Percentiles rank a stretch among this genome's conserved stretches.
These are phyloP conservation scores for Yamadazyma atlantica DNA, from an alignment of 1,139 yeast species.

Conservation along the genomic window DNA sequence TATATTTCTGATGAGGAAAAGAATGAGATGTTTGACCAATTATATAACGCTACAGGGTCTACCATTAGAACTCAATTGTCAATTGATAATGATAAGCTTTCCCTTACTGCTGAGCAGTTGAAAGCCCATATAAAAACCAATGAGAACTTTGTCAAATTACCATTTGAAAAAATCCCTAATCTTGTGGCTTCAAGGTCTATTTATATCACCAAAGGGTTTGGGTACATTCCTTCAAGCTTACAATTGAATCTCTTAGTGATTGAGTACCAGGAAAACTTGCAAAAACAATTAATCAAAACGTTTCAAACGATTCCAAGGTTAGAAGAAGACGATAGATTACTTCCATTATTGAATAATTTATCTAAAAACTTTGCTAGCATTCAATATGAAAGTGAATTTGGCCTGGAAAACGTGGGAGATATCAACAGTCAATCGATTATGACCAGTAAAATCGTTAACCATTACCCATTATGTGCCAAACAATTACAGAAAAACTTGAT, in stretches of 20 bases:
- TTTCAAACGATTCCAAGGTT: constrained; percentile 79
- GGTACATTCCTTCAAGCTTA: constrained; percentile 81
- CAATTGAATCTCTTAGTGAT: constrained; percentile 67
- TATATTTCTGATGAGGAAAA: constrained; percentile 67
- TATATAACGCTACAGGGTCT: constrained; percentile 53
- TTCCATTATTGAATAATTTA: constrained; percentile 79
- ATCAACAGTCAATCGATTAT: constrained; percentile 67
- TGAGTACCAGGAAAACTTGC: constrained; percentile 63
- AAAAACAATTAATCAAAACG: constrained; percentile 58
- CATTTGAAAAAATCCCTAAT: constrained; percentile 82
- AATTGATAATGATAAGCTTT: constrained; percentile 30
- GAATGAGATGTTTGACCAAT: constrained; percentile 42
- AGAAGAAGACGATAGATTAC: constrained; percentile 87
- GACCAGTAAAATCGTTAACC: constrained; percentile 52
- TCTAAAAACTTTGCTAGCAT: constrained; percentile 69
- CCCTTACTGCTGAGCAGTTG: constrained; percentile 42
- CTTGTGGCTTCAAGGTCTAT: constrained; percentile 71
- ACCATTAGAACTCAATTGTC: constrained; percentile 32
- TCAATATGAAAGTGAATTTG: constrained; percentile 44
- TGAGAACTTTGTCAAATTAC: constrained; percentile 75
- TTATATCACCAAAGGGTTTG: constrained; percentile 64
- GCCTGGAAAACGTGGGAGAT: constrained; percentile 39
- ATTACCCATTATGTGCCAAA: constrained; percentile 83
- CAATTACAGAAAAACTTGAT: constrained; percentile 63
- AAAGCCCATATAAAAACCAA: constrained; percentile 40